These are phyloP conservation scores for Carex littledalei DNA, from an alignment of 176 grass and related monocot species.

Conservation along the genomic window DNA sequence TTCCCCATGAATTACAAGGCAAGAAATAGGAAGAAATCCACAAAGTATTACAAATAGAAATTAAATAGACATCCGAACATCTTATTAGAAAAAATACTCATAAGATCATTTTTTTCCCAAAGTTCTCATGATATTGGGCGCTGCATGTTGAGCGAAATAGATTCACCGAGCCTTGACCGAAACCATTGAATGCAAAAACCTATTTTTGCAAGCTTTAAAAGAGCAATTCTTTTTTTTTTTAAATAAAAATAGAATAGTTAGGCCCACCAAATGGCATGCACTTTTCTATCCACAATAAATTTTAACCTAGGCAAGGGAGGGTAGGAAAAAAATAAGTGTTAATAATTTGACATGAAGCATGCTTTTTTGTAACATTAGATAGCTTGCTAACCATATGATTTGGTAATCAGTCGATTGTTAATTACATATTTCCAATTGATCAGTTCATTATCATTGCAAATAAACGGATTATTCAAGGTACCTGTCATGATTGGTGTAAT, in stretches of 20 bases:
- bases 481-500: not conserved
- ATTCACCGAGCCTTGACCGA: not conserved
- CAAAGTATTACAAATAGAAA: no score
- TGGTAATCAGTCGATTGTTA: not conserved
- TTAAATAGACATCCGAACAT: no score
- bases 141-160: no score
- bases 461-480: not conserved
- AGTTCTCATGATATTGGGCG: no score
- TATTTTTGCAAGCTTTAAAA: constrained; percentile 15
- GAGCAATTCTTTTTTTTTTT: not conserved
- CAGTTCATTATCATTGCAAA: not conserved
- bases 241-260: not conserved
- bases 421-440: not conserved
- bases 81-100: no score
- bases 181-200: constrained; percentile 17
- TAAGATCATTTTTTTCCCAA: no score
- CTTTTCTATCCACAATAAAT: not conserved
- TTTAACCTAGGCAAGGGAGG: not conserved
- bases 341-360: not conserved
- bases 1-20: no score
- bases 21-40: no score
- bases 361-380: not conserved
- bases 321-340: not conserved
- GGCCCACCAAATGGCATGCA: not conserved
- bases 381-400: not conserved